These are phyloP conservation scores for Aureobasidium sp. DNA, from an alignment of 2,329 filamentous ascomycete species.

Conservation along the genomic window DNA sequence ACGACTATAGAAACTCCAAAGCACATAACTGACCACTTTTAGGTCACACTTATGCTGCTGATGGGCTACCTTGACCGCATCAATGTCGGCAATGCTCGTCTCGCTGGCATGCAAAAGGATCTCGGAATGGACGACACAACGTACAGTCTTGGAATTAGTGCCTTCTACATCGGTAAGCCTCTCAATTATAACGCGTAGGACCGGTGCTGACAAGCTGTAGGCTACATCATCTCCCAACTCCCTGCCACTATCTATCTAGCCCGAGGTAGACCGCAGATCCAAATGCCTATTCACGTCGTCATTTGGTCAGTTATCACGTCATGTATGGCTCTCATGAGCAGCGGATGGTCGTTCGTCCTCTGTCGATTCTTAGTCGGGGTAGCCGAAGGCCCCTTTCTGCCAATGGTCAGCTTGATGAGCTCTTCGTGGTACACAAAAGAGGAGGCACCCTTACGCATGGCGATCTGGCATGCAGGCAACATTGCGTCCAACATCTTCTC, in stretches of 20 bases:
- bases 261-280: background rate
- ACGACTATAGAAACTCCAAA: background rate
- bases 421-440: constrained; percentile 40
- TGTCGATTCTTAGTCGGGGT: constrained; percentile 32
- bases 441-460: background rate
- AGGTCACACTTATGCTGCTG: background rate
- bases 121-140: constrained; percentile 18
- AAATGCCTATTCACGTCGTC: background rate
- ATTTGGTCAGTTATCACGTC: background rate
- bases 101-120: constrained; percentile 32
- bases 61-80: constrained; percentile 27
- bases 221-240: background rate
- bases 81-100: constrained; percentile 32
- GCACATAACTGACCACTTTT: background rate
- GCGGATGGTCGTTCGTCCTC: constrained; percentile 17
- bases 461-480: background rate
- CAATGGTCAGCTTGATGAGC: constrained; percentile 30
- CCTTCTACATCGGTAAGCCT: background rate
- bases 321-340: background rate
- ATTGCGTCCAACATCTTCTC: background rate
- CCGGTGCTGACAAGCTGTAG: background rate
- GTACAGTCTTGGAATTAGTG: background rate
- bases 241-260: background rate
- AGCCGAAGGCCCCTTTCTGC: constrained; percentile 36
- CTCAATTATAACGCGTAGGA: background rate